Conservation (phyloP, 768 basidiomycete species). For the Rickenella mellea region DNA sequence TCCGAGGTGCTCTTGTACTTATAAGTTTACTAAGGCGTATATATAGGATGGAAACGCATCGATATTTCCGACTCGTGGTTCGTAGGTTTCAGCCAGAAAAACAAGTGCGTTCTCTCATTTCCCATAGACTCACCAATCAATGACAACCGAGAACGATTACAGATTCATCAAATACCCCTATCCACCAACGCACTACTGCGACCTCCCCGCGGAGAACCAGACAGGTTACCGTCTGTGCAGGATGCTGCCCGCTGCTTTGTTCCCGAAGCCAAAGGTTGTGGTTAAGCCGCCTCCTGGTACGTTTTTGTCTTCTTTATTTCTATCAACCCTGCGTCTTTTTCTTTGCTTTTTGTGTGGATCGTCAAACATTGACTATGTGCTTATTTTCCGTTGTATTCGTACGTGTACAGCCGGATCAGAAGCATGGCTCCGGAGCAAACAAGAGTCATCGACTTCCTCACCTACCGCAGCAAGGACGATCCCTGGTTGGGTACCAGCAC, state of each 20-base stretch:
- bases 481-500: too few species aligned
- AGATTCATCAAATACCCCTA: constrained; percentile 30
- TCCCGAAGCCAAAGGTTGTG: constrained; percentile 7
- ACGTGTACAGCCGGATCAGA: too few species aligned
- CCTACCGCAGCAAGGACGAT: too few species aligned
- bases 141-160: neutral
- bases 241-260: constrained; percentile 27
- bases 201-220: constrained; percentile 26
- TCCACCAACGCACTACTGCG: constrained; percentile 27
- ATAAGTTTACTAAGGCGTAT: neutral
- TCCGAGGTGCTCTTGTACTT: neutral
- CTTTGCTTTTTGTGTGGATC: too few species aligned
- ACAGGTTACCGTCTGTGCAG: constrained; percentile 32
- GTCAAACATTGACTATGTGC: too few species aligned
- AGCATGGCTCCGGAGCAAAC: too few species aligned
- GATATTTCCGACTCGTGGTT: constrained; percentile 35
- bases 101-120: constrained; percentile 18
- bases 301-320: too few species aligned
- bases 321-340: too few species aligned
- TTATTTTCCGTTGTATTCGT: too few species aligned
- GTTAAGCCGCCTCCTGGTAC: too few species aligned
- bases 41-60: constrained; percentile 41
- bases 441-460: too few species aligned
- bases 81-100: constrained; percentile 23
- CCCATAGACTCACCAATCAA: constrained; percentile 1